A percentile compares a stretch with the other conserved stretches of the same genome.
Conservation (phyloP, 345 rosid species). For the Trapa incisa region DNA sequence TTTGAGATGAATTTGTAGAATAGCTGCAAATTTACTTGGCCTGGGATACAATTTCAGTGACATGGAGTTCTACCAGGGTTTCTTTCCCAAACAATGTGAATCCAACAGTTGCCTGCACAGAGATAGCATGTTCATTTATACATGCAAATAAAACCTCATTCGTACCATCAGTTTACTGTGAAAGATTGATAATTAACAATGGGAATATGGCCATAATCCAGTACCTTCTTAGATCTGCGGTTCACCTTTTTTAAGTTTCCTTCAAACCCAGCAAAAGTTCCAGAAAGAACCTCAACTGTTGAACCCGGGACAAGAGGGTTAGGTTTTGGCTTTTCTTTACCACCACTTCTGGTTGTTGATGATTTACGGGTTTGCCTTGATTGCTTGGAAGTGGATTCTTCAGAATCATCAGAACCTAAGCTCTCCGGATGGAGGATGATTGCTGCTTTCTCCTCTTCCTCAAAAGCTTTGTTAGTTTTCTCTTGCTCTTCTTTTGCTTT, state of each 20-base stretch:
- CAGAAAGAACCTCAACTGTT: conserved; percentile 59
- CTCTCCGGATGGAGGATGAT: conserved; percentile 18
- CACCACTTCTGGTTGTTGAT: conserved; percentile 9
- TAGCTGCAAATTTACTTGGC: conserved; percentile 7
- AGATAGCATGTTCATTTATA: neutral
- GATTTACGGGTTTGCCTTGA: conserved; percentile 21
- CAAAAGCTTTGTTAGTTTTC: conserved; percentile 49
- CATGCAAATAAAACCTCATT: neutral
- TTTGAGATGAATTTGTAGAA: neutral
- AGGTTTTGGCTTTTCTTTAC: conserved; percentile 15
- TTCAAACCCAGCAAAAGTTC: conserved; percentile 58
- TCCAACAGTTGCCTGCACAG: conserved; percentile 70
- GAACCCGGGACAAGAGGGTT: conserved; percentile 48
- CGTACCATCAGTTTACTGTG: neutral
- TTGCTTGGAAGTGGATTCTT: conserved; percentile 26
- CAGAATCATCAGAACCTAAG: conserved; percentile 17
- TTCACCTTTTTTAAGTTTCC: conserved; percentile 67
- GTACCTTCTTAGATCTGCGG: conserved; percentile 65
- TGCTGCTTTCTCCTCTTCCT: conserved; percentile 30
- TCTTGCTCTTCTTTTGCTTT: conserved; percentile 73
- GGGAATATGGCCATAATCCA: neutral
- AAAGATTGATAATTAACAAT: neutral
- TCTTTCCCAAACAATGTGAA: conserved; percentile 81
- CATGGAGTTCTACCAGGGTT: conserved; percentile 60
- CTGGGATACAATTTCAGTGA: conserved; percentile 57